A percentile compares a stretch with the other conserved stretches of the same genome.
phyloP scores from a whole-genome alignment of 352 stramenopile genomes.

The Phytopythium chamaehyphon region DNA sequence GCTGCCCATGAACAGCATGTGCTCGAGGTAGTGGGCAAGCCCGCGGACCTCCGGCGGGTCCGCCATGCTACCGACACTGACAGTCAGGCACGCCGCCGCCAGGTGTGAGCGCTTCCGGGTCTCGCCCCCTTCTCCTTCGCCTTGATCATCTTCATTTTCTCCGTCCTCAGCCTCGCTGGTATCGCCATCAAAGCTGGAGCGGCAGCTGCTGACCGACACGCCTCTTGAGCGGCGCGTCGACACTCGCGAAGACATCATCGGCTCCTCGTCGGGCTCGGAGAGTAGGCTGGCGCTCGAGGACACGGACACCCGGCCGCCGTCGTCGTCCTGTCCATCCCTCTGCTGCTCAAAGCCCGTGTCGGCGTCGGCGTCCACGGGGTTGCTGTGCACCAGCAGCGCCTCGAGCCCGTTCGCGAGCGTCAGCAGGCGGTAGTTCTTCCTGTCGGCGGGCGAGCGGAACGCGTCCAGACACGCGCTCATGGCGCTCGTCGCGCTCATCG shows the following conservation, averaged over 20 bases:
- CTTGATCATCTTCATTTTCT: constrained; percentile 10
- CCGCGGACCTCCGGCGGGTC: constrained; percentile 58
- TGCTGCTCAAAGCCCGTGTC: not conserved
- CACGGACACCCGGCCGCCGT: not conserved
- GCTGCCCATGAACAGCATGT: constrained; percentile 94
- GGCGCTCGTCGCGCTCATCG: not conserved
- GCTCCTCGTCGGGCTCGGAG: constrained; percentile 5
- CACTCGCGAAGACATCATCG: constrained; percentile 2
- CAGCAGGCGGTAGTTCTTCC: constrained; percentile 69
- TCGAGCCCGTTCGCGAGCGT: constrained; percentile 61
- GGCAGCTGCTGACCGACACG: constrained; percentile 5
- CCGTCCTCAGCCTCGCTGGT: constrained; percentile 11
- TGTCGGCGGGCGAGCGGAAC: constrained; percentile 56
- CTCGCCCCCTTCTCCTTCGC: constrained; percentile 4
- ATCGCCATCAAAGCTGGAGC: constrained; percentile 4
- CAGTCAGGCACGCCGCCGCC: constrained; percentile 50
- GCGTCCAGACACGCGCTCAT: constrained; percentile 27
- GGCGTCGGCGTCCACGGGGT: not conserved
- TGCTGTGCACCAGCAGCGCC: constrained; percentile 59
- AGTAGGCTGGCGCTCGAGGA: not conserved
- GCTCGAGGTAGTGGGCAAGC: constrained; percentile 85
- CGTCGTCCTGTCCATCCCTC: not conserved
- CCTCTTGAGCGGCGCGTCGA: not conserved
- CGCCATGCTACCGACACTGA: constrained; percentile 50
- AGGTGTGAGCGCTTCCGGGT: constrained; percentile 15